phyloP scores from a whole-genome alignment of 176 grass and related monocot genomes.

The Tillandsia leiboldiana region DNA sequence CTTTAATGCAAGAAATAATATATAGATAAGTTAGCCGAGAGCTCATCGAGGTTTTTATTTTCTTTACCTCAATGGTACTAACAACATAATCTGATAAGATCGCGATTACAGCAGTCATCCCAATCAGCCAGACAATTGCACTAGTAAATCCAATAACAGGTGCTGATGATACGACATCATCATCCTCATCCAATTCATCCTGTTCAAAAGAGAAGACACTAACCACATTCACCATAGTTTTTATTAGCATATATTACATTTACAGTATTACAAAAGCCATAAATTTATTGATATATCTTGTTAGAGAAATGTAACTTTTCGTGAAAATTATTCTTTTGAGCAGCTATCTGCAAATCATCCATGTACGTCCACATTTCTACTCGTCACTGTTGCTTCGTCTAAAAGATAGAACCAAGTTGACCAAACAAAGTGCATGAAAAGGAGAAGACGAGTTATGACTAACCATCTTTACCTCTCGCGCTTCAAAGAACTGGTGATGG shows the following conservation, averaged over 20 bases:
- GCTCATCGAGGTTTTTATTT: neutral
- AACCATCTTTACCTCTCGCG: conserved; percentile 26
- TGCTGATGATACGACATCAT: conserved; percentile 37
- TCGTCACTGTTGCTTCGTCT: too few species aligned
- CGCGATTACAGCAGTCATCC: conserved; percentile 53
- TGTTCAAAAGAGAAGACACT: conserved; percentile 1
- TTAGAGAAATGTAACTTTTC: too few species aligned
- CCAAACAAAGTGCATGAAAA: neutral
- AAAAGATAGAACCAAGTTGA: too few species aligned
- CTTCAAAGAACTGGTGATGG: conserved; percentile 38
- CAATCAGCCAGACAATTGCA: conserved; percentile 61
- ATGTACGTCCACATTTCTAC: too few species aligned
- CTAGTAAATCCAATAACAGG: conserved; percentile 68
- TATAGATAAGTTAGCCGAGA: conserved; percentile 7
- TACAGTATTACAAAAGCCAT: too few species aligned
- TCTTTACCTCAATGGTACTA: conserved; percentile 65
- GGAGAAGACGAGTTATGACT: neutral
- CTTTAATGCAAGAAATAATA: neutral
- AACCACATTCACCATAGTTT: neutral
- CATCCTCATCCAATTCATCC: conserved; percentile 31
- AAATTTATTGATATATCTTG: too few species aligned
- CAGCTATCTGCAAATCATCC: too few species aligned
- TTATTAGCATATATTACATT: too few species aligned
- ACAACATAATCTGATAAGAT: conserved; percentile 82
- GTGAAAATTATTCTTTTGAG: too few species aligned